A percentile compares a stretch with the other conserved stretches of the same genome.
Evolutionary conservation across 78 protist species (phyloP).

Genomic region (Andalucia godoyi): DNA sequence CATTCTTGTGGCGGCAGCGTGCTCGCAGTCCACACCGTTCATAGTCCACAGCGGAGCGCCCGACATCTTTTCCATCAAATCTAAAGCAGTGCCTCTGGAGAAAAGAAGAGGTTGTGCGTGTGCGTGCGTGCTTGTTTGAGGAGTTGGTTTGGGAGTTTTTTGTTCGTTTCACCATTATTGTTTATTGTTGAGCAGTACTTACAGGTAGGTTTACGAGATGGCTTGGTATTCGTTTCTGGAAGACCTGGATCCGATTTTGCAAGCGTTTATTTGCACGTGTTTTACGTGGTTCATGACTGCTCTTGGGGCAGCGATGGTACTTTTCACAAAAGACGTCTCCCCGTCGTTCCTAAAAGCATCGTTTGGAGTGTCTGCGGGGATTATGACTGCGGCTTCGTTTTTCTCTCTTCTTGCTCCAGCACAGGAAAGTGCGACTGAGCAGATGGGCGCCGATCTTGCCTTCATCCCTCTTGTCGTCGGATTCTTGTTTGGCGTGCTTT

Average conservation of each 20-base stretch:
- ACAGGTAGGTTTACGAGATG: too few relatives aligned
- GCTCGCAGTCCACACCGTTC: too few relatives aligned
- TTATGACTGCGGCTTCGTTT: conserved; percentile 36
- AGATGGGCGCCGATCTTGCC: neutral
- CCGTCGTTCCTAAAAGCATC: conserved; percentile 4
- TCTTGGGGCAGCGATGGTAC: conserved; percentile 4
- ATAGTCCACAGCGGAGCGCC: too few relatives aligned
- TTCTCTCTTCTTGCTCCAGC: conserved; percentile 46
- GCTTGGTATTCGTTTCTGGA: neutral
- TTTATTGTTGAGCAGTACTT: too few relatives aligned
- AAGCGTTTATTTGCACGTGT: conserved; percentile 13
- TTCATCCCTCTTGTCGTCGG: conserved; percentile 20
- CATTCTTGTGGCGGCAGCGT: too few relatives aligned
- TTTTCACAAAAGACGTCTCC: too few relatives aligned
- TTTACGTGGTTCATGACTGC: conserved; percentile 33
- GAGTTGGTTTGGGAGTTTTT: too few relatives aligned
- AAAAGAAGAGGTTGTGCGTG: too few relatives aligned
- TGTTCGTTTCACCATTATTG: too few relatives aligned
- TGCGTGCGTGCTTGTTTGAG: too few relatives aligned
- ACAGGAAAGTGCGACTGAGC: conserved; percentile 6
- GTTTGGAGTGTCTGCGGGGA: conserved; percentile 25
- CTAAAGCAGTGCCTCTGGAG: too few relatives aligned
- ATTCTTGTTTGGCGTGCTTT: conserved; percentile 6
- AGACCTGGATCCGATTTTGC: conserved; percentile 6
- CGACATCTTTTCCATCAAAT: too few relatives aligned